A percentile compares a stretch with the other conserved stretches of the same genome.
phyloP scores from a whole-genome alignment of 306 rosid species.

The Dalbergia cochinchinensis region DNA sequence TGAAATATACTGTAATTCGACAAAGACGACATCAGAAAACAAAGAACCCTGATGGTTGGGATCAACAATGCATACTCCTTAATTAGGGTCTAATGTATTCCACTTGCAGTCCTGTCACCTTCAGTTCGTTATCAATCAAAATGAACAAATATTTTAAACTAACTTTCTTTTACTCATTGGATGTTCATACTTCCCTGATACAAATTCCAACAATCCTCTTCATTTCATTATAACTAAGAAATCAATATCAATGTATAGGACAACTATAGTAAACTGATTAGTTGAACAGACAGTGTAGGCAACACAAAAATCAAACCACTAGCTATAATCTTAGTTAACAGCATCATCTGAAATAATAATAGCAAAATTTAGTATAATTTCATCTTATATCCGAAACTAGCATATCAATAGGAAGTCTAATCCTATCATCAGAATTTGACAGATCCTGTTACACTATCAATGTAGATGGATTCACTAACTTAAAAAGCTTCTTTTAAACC shows the following conservation, averaged over 20 bases:
- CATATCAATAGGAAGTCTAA: background rate
- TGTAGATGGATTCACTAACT: no score
- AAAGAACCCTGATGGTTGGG: background rate
- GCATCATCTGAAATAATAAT: background rate
- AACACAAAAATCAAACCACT: slow-evolving; percentile 7
- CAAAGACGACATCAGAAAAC: background rate
- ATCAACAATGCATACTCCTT: slow-evolving; percentile 18
- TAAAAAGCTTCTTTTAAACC: background rate
- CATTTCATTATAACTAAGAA: background rate
- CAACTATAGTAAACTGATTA: background rate
- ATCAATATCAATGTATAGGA: background rate
- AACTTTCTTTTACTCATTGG: no score
- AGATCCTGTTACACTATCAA: no score
- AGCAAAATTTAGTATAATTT: background rate
- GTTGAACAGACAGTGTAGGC: background rate
- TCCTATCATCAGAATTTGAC: background rate
- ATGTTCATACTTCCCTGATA: background rate
- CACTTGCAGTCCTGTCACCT: background rate
- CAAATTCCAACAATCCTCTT: background rate
- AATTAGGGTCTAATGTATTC: slow-evolving; percentile 23
- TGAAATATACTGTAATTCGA: background rate
- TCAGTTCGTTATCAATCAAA: slow-evolving; percentile 13
- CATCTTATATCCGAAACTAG: slow-evolving; percentile 3
- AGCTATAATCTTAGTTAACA: background rate
- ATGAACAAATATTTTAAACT: background rate